These are phyloP conservation scores for Syncephalis fuscata DNA, from an alignment of 371 early-diverging fungal species.

Conservation along the genomic window DNA sequence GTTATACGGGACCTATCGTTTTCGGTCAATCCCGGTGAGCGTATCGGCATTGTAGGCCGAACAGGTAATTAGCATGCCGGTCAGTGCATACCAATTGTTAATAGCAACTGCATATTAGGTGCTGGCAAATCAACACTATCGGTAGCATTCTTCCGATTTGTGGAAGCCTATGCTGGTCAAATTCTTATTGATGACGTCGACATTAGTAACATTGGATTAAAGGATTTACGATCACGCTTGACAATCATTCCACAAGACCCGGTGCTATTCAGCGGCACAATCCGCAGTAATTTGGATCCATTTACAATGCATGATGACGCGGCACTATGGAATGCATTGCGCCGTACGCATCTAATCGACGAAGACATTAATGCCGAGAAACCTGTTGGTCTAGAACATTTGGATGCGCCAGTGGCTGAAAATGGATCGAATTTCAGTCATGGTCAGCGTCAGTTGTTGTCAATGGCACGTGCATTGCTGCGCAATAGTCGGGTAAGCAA, in stretches of 20 bases:
- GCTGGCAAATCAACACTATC: conserved; percentile 54
- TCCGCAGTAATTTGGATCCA: conserved; percentile 49
- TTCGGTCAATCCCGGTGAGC: conserved; percentile 24
- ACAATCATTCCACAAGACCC: conserved; percentile 65
- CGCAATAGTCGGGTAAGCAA: conserved; percentile 8
- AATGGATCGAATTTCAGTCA: conserved; percentile 60
- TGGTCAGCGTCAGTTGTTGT: conserved; percentile 50
- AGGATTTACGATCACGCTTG: conserved; percentile 38
- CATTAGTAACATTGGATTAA: conserved; percentile 37
- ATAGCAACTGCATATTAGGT: too few relatives aligned
- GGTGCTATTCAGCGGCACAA: conserved; percentile 38
- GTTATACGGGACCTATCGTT: conserved; percentile 39
- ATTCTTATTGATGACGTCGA: conserved; percentile 52
- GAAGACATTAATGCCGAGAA: conserved; percentile 13
- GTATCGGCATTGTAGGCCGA: conserved; percentile 45
- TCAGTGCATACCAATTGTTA: too few relatives aligned
- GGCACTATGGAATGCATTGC: conserved; percentile 50
- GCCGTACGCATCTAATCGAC: conserved; percentile 18
- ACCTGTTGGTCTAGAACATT: conserved; percentile 23
- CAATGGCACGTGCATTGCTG: conserved; percentile 68
- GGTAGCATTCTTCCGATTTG: conserved; percentile 46
- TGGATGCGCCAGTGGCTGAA: conserved; percentile 37
- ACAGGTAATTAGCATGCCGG: conserved; percentile 15
- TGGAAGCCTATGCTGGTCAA: conserved; percentile 37
- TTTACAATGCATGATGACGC: conserved; percentile 35